A percentile compares a stretch with the other conserved stretches of the same genome.
Evolutionary conservation across 1,284 basidiomycete species (phyloP).

Genomic region (Jaminaea rosea): DNA sequence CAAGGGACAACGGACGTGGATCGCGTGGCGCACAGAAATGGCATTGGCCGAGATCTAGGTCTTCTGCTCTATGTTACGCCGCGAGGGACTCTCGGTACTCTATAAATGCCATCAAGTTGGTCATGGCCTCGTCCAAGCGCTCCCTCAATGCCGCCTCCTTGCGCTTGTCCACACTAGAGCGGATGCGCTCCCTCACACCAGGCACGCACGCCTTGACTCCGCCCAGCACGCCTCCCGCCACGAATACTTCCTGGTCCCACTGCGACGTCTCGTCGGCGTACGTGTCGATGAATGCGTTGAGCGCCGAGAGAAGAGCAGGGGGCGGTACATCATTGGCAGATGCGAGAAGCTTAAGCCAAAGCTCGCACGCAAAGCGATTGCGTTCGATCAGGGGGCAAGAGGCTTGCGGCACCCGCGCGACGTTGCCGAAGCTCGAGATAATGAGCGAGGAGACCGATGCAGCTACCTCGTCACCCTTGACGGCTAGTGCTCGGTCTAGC

Average conservation of each 20-base stretch:
- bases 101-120: no score
- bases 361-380: conserved; percentile 1
- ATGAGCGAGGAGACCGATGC: conserved; percentile 12
- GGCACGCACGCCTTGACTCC: conserved; percentile 55
- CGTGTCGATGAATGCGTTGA: conserved; percentile 83
- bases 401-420: neutral
- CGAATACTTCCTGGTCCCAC: conserved; percentile 72
- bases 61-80: no score
- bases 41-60: no score
- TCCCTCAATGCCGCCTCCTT: no score
- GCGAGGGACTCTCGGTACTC: no score
- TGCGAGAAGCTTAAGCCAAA: no score
- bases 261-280: conserved; percentile 79
- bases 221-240: conserved; percentile 55
- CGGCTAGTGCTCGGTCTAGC: neutral
- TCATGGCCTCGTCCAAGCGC: no score
- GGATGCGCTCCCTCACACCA: conserved; percentile 56
- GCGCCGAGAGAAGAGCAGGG: conserved; percentile 59
- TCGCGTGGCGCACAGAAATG: no score
- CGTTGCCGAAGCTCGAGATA: neutral
- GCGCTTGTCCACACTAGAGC: neutral
- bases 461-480: conserved; percentile 11
- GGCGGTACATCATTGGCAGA: neutral
- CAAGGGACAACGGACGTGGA: no score
- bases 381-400: conserved; percentile 25